Evolutionary conservation across 2,329 filamentous ascomycete species (phyloP).

Genomic region (Trichoderma sp.): DNA sequence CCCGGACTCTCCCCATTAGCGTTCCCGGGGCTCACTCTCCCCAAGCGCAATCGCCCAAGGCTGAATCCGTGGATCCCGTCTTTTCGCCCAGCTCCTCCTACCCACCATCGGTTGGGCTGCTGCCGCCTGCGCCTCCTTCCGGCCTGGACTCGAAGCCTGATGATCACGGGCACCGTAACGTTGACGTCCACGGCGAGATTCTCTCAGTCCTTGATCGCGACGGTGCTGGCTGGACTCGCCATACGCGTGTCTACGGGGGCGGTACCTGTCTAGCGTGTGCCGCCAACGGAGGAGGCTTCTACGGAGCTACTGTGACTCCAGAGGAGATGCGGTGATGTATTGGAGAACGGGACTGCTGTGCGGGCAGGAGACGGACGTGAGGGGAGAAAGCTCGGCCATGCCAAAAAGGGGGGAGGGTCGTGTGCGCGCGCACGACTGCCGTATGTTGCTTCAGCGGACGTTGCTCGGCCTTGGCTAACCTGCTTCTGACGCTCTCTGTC

Average conservation of each 20-base stretch:
- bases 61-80: conserved; percentile 36
- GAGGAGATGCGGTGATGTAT: conserved; percentile 51
- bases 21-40: conserved; percentile 35
- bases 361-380: not conserved
- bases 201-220: conserved; percentile 52
- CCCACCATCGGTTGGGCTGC: conserved; percentile 50
- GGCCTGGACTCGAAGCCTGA: conserved; percentile 31
- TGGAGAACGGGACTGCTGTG: too few species aligned
- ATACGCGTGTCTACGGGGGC: conserved; percentile 62
- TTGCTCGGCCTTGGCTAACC: conserved; percentile 6
- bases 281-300: conserved; percentile 54
- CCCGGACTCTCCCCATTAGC: conserved; percentile 45
- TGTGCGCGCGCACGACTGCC: not conserved
- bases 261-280: conserved; percentile 60
- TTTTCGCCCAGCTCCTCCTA: conserved; percentile 56
- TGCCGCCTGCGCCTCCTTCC: conserved; percentile 51
- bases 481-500: not conserved
- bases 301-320: conserved; percentile 56
- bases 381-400: not conserved
- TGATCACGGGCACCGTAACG: conserved; percentile 38
- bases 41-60: conserved; percentile 32
- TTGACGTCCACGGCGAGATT: conserved; percentile 54
- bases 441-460: not conserved
- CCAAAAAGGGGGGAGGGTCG: not conserved
- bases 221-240: conserved; percentile 57